Conservation (phyloP, 306 rosid species). For the Quercus aquifolioides region DNA sequence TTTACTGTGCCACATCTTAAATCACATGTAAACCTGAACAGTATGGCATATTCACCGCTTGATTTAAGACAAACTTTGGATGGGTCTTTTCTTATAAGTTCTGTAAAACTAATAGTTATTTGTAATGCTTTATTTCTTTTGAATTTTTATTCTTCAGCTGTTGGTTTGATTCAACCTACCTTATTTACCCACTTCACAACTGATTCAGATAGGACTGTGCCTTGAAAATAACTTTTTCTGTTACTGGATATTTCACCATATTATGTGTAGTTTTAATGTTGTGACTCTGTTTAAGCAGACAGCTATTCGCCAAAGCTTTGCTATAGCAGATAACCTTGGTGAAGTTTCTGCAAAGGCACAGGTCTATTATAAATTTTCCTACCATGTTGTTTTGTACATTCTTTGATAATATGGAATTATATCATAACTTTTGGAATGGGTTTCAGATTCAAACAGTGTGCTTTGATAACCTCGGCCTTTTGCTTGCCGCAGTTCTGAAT, state of each 20-base stretch:
- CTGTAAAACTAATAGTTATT: background rate
- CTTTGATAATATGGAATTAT: background rate
- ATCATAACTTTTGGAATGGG: slow-evolving; percentile 6
- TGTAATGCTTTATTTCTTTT: background rate
- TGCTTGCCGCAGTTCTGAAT: slow-evolving; percentile 73
- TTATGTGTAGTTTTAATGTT: slow-evolving; percentile 17
- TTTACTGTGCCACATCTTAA: slow-evolving; percentile 2
- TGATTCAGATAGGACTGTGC: background rate
- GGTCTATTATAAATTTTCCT: slow-evolving; percentile 36
- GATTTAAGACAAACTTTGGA: background rate
- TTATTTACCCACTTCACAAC: background rate
- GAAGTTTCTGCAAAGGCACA: slow-evolving; percentile 96
- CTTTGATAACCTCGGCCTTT: slow-evolving; percentile 88
- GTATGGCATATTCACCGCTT: background rate
- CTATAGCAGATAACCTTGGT: slow-evolving; percentile 81
- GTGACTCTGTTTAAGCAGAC: slow-evolving; percentile 48
- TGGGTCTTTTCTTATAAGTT: background rate
- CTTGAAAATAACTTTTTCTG: background rate
- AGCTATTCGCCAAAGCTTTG: slow-evolving; percentile 91
- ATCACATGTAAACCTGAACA: background rate
- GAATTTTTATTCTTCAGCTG: background rate
- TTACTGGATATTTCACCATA: background rate
- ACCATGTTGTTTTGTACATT: background rate
- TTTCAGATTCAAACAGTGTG: slow-evolving; percentile 94
- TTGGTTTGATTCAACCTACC: background rate